Evolutionary conservation across 1,284 basidiomycete species (phyloP).

Genomic region (Phlebopus sp.): DNA sequence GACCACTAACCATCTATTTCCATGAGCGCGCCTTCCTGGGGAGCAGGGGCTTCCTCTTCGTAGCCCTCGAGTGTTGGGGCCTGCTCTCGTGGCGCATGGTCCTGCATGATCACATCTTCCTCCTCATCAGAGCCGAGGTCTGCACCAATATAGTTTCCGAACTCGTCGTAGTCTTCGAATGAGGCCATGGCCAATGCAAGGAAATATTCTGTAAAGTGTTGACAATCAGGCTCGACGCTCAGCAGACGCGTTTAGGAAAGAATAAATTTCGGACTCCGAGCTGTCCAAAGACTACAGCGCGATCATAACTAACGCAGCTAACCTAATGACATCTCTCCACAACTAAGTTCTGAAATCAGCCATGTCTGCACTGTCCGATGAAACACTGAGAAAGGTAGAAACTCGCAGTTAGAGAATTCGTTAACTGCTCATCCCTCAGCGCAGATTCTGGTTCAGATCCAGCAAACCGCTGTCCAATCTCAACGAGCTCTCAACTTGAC

Average conservation of each 20-base stretch:
- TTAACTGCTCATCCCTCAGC: conserved; percentile 15
- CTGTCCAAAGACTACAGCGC: background rate
- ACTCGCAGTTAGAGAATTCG: background rate
- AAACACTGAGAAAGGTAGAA: conserved; percentile 79
- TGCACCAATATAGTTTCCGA: conserved; percentile 94
- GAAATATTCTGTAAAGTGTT: conserved; percentile 2
- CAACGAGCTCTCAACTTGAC: conserved; percentile 74
- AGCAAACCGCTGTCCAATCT: conserved; percentile 79
- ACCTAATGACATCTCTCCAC: conserved; percentile 1
- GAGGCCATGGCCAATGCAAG: conserved; percentile 57
- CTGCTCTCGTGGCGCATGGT: conserved; percentile 34
- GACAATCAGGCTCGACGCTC: conserved; percentile 8
- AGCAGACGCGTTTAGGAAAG: conserved; percentile 21
- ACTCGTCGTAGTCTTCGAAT: conserved; percentile 86
- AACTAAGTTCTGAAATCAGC: conserved; percentile 3
- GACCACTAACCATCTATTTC: conserved; percentile 70
- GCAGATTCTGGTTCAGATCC: conserved; percentile 88
- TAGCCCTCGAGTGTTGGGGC: conserved; percentile 71
- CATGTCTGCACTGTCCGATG: conserved; percentile 68
- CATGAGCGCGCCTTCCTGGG: conserved; percentile 66
- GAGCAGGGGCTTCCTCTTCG: conserved; percentile 61
- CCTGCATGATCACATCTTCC: conserved; percentile 60
- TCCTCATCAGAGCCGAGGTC: conserved; percentile 86
- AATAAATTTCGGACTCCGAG: conserved; percentile 37
- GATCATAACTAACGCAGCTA: background rate